Evolutionary conservation across 2,329 filamentous ascomycete species (phyloP).

Genomic region (Verticillium longisporum): DNA sequence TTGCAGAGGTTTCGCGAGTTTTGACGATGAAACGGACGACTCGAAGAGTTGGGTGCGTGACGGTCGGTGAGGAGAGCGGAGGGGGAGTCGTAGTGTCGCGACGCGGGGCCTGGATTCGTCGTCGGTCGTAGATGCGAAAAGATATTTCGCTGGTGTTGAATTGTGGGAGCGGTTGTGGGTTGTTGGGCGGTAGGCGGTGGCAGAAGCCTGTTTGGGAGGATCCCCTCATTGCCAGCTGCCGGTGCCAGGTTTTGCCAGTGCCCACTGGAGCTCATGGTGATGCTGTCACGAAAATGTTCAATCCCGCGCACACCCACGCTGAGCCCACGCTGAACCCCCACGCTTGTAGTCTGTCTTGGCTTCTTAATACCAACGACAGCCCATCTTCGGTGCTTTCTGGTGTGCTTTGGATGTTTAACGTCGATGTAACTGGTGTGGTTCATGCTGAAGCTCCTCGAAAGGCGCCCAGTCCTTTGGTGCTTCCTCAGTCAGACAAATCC

Average conservation of each 20-base stretch:
- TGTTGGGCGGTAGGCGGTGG: slow-evolving; percentile 26
- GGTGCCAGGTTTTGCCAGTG: neutral
- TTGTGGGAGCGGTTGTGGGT: slow-evolving; percentile 37
- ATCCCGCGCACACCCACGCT: neutral
- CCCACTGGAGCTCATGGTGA: neutral
- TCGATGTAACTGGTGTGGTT: too few species aligned
- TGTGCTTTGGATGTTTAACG: too few species aligned
- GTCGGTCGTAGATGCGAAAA: slow-evolving; percentile 22
- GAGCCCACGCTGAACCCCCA: neutral
- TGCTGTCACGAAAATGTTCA: neutral
- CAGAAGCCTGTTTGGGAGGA: slow-evolving; percentile 20
- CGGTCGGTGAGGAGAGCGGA: slow-evolving; percentile 13
- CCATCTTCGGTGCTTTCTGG: neutral
- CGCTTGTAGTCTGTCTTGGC: neutral
- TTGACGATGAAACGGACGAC: slow-evolving; percentile 10
- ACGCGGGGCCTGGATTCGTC: slow-evolving; percentile 4
- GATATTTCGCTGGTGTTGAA: slow-evolving; percentile 32
- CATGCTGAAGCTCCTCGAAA: too few species aligned
- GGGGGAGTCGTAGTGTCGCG: slow-evolving; percentile 16
- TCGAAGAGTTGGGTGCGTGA: slow-evolving; percentile 3
- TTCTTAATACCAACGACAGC: neutral
- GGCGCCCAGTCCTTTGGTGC: too few species aligned
- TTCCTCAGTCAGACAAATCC: too few species aligned
- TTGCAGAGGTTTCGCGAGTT: slow-evolving; percentile 19
- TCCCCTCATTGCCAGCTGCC: neutral